These are phyloP conservation scores for Synchytrium microbalum DNA, from an alignment of 371 early-diverging fungal species.

Conservation along the genomic window DNA sequence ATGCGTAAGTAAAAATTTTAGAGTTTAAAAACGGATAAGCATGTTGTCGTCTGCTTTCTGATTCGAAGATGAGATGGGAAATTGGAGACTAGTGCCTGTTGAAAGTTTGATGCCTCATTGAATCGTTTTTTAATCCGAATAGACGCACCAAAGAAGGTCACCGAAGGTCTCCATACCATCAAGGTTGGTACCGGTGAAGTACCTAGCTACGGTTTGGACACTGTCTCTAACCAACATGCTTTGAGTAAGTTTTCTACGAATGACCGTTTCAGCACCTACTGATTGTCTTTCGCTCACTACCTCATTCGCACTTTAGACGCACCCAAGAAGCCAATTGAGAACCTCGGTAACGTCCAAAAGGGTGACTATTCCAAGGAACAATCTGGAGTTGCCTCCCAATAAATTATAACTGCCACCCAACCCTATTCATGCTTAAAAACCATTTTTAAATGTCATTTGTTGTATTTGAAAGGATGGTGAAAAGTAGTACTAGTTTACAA, in stretches of 20 bases:
- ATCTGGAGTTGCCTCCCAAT: no score
- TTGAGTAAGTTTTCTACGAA: conserved; percentile 5
- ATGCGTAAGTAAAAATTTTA: conserved; percentile 9
- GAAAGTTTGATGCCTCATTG: neutral
- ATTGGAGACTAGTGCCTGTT: neutral
- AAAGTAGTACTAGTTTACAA: no score
- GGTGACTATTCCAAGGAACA: conserved; percentile 4
- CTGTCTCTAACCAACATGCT: conserved; percentile 24
- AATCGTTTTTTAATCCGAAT: neutral
- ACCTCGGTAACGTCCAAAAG: conserved; percentile 14
- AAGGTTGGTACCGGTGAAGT: conserved; percentile 30
- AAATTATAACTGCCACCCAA: no score
- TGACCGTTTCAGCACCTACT: neutral
- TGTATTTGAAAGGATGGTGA: no score
- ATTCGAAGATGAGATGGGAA: neutral
- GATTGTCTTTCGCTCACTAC: neutral
- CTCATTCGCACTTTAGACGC: conserved; percentile 2
- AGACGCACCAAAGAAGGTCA: conserved; percentile 26
- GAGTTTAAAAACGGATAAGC: neutral
- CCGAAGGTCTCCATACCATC: conserved; percentile 29
- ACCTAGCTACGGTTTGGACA: conserved; percentile 21
- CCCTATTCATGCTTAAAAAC: no score
- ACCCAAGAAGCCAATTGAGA: conserved; percentile 16
- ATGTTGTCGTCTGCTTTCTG: neutral
- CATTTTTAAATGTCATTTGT: no score